Evolutionary conservation across 1,284 basidiomycete species (phyloP).

Genomic region (Sporisorium scitamineum): DNA sequence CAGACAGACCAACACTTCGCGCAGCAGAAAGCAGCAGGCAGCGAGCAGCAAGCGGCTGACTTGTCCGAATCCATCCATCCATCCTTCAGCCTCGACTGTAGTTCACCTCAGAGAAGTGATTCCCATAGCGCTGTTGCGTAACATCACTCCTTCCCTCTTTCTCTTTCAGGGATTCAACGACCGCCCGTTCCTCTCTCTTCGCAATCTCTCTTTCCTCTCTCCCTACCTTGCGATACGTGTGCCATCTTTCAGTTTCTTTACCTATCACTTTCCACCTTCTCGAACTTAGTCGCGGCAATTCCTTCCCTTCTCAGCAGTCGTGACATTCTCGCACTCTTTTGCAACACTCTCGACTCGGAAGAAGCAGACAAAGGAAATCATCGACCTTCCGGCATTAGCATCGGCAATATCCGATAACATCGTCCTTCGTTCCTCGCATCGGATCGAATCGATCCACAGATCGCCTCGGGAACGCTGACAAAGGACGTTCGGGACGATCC

Average conservation of each 20-base stretch:
- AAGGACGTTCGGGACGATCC: background rate
- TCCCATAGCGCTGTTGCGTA: constrained; percentile 2
- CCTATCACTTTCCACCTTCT: background rate
- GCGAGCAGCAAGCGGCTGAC: background rate
- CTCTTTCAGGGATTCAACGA: background rate
- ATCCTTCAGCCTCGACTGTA: too few species aligned
- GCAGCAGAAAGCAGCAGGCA: constrained; percentile 6
- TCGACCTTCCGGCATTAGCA: background rate
- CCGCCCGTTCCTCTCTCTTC: constrained; percentile 1
- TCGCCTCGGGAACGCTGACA: background rate
- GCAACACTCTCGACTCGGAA: background rate
- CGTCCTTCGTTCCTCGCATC: background rate
- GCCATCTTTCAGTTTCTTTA: background rate
- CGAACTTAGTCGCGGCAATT: background rate
- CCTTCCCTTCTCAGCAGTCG: background rate
- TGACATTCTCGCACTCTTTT: background rate
- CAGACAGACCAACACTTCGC: constrained; percentile 52
- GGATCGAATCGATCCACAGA: background rate
- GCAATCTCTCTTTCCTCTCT: background rate
- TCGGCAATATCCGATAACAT: background rate
- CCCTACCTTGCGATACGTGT: background rate
- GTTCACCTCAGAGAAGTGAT: background rate
- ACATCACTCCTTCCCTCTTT: constrained; percentile 1
- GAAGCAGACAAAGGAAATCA: background rate
- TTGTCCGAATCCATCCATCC: constrained; percentile 16